Base-by-base conservation (phyloP, 1,284 basidiomycete genomes). In the Naganishia sp. region DNA sequence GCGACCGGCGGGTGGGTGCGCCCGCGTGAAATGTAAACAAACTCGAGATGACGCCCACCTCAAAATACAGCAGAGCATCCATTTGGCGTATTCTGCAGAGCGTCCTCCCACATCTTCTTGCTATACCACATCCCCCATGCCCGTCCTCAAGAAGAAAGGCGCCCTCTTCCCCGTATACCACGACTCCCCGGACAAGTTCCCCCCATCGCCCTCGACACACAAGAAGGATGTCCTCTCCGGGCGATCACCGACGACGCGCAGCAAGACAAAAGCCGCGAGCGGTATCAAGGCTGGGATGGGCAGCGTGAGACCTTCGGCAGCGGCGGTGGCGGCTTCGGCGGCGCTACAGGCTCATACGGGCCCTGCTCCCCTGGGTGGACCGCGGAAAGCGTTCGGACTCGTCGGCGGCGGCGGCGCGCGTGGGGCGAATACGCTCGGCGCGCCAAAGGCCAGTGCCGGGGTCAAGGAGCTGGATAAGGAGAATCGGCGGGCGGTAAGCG, bases 161-260 rank as follows among this genome's bases (percentile, higher is more conserved):
- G 77, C 79, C 13, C 75, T 78, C 42, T 80, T 80, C 68, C 72
- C 76, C 45, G 76, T 80, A 45, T 79, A 78, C 71, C 71, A 77
- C 49, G 79, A 80, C 69, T 77, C 77, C 2, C 78, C 79, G 9
- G 15, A 32, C 17, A 50, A 32, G 31, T 3, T 53, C 23, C 15
- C 53, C 31, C n/a, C 25, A 18, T 6, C 32, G 43, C 41, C 67
- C 35, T 32, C 65, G 50, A 55, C 18, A 31, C 17, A 32, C 32
- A 61, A 61, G 35, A 61, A 61, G 47, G 47, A 61, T 43, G 47
- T 61, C 47, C 47, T 61, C 17, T n/a, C 58, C 47, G 49, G 32
- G 35, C 58, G 58, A 17, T 61, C 50, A 5, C 61, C 52, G 15
- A 63, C 61, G 7, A 25, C 28, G 28, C 39, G 50, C 18, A 50